phyloP scores from a whole-genome alignment of 176 grass and related monocot species.

The Oryza glumipatula region DNA sequence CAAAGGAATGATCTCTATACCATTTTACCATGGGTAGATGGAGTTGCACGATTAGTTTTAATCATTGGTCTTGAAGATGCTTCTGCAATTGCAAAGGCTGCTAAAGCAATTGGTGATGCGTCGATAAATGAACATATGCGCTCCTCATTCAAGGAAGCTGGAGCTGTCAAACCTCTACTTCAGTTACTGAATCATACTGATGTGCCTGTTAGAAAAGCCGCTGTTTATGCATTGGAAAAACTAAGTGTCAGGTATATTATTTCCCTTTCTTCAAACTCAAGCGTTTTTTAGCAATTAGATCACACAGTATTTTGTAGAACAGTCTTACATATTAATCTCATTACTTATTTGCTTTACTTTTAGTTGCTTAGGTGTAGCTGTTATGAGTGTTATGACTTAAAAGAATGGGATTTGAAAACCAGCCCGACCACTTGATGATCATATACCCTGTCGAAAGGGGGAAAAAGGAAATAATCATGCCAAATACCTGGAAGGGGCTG shows the following conservation, averaged over 20 bases:
- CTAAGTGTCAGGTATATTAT: conserved; percentile 60
- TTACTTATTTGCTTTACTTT: not conserved
- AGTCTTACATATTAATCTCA: not conserved
- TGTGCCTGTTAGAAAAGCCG: conserved; percentile 47
- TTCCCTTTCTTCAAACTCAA: conserved; percentile 11
- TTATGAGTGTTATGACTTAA: conserved; percentile 11
- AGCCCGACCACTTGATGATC: not conserved
- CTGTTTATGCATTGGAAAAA: conserved; percentile 64
- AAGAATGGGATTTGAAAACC: not conserved
- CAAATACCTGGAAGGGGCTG: not conserved
- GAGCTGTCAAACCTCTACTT: conserved; percentile 63
- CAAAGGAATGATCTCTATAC: conserved; percentile 51
- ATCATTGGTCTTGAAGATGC: conserved; percentile 71
- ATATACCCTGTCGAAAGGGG: not conserved
- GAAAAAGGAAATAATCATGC: not conserved
- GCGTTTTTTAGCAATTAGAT: conserved; percentile 8
- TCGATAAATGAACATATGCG: conserved; percentile 70
- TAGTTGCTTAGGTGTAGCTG: not conserved
- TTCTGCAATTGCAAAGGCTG: conserved; percentile 62
- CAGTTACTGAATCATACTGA: conserved; percentile 59
- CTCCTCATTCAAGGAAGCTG: conserved; percentile 71
- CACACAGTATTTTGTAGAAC: conserved; percentile 11
- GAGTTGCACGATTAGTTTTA: conserved; percentile 69
- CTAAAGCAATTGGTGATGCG: conserved; percentile 63
- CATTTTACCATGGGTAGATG: conserved; percentile 75